Conservation (phyloP, 2,329 filamentous ascomycete species). For the Colletotrichum sp. region DNA sequence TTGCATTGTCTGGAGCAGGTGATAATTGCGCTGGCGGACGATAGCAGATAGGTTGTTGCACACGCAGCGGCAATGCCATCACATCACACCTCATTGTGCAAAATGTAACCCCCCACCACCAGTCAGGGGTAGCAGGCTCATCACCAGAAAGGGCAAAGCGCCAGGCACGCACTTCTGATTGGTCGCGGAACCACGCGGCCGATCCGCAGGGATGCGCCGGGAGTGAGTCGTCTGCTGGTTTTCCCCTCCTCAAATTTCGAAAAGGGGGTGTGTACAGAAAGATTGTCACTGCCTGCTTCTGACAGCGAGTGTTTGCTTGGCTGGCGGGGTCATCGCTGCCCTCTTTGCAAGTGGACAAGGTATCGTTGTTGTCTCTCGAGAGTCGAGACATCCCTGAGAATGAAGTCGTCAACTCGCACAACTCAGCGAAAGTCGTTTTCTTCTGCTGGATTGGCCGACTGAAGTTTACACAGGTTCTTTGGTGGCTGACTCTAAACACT, state of each 20-base stretch:
- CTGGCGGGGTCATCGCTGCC: neutral
- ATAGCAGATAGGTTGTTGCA: neutral
- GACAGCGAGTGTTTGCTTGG: neutral
- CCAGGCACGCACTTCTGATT: slow-evolving; percentile 45
- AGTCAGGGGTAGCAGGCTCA: slow-evolving; percentile 6
- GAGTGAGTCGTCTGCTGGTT: neutral
- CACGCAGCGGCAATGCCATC: neutral
- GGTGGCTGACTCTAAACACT: neutral
- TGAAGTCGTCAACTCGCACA: neutral
- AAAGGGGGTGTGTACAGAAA: slow-evolving; percentile 12
- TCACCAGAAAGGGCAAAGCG: slow-evolving; percentile 33
- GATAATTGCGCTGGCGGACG: neutral
- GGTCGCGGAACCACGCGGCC: slow-evolving; percentile 38
- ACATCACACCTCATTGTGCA: neutral
- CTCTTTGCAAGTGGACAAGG: neutral
- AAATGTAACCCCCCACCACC: neutral
- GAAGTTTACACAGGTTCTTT: neutral
- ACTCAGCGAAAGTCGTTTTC: neutral
- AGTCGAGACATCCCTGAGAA: neutral
- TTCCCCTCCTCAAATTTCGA: slow-evolving; percentile 22
- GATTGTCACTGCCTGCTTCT: slow-evolving; percentile 21
- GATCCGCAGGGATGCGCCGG: slow-evolving; percentile 31
- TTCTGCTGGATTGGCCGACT: neutral
- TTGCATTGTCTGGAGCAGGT: neutral
- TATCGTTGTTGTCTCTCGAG: neutral